Evolutionary conservation across 352 stramenopile species (phyloP).

Genomic region (Phytophthora tubulina): DNA sequence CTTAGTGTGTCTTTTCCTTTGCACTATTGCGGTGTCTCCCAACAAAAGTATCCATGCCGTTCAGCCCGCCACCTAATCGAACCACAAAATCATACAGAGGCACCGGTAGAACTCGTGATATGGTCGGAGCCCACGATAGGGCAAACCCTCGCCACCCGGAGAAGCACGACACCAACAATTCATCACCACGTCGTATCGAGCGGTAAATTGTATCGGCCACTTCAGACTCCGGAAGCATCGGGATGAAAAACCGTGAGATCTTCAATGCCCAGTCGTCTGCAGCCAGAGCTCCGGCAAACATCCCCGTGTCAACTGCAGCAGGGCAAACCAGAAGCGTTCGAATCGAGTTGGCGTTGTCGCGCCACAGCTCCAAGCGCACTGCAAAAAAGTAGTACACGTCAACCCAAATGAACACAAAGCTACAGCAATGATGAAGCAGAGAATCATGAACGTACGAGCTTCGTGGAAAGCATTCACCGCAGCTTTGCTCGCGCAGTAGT

Average conservation of each 20-base stretch:
- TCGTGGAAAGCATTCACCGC: constrained; percentile 82
- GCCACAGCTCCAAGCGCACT: constrained; percentile 85
- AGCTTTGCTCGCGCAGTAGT: constrained; percentile 87
- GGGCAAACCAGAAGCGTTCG: constrained; percentile 82
- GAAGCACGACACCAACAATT: constrained; percentile 78
- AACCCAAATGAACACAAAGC: neutral
- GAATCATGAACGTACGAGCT: constrained; percentile 37
- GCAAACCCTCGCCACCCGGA: constrained; percentile 59
- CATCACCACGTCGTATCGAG: constrained; percentile 60
- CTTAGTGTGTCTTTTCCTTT: constrained; percentile 23
- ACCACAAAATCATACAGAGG: constrained; percentile 63
- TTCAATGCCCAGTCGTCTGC: constrained; percentile 50
- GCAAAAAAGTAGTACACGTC: constrained; percentile 7
- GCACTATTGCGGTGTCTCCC: constrained; percentile 61
- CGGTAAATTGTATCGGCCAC: constrained; percentile 63
- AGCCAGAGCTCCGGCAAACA: constrained; percentile 74
- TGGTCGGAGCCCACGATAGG: constrained; percentile 58
- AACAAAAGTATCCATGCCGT: constrained; percentile 84
- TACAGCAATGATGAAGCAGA: neutral
- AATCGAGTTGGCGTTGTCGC: constrained; percentile 62
- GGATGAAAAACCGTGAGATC: constrained; percentile 54
- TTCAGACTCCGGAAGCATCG: constrained; percentile 55
- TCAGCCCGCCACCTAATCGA: constrained; percentile 62
- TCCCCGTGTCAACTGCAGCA: constrained; percentile 75
- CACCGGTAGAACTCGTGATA: constrained; percentile 70